Conservation (phyloP, 768 basidiomycete species). For the Hysterangium stoloniferum region DNA sequence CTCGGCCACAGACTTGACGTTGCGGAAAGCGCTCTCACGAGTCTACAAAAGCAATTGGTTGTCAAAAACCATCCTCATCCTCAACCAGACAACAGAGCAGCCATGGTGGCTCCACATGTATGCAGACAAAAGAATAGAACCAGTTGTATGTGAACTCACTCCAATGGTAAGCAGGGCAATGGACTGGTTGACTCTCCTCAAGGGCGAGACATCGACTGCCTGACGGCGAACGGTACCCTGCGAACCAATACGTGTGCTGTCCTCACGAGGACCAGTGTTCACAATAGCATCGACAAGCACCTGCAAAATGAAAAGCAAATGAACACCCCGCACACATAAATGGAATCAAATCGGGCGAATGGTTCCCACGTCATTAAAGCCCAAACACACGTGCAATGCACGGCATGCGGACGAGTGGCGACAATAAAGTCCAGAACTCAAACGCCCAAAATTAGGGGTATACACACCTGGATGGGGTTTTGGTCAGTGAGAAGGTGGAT, state of each 20-base stretch:
- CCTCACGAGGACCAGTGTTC: slow-evolving; percentile 99
- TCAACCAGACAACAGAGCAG: background rate
- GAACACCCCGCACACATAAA: background rate
- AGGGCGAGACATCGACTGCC: slow-evolving; percentile 98
- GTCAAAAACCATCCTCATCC: background rate
- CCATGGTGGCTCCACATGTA: background rate
- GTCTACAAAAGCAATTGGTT: slow-evolving; percentile 46
- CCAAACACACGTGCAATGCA: background rate
- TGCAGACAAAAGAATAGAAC: background rate
- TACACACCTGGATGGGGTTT: slow-evolving; percentile 93
- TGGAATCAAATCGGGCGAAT: background rate
- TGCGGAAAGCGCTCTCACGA: slow-evolving; percentile 99
- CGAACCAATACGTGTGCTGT: slow-evolving; percentile 99
- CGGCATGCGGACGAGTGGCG: background rate
- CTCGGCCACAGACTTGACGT: slow-evolving; percentile 98
- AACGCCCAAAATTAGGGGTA: background rate
- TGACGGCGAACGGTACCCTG: slow-evolving; percentile 99
- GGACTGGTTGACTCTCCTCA: slow-evolving; percentile 97
- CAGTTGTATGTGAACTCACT: slow-evolving; percentile 42
- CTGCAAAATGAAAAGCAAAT: slow-evolving; percentile 27
- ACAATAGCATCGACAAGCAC: slow-evolving; percentile 97
- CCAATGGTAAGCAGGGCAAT: slow-evolving; percentile 92
- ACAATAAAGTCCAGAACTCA: background rate
- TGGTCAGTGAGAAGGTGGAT: slow-evolving; percentile 99
- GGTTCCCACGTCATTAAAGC: too few relatives aligned